Evolutionary conservation across 441 rosid species (phyloP).

Genomic region (Gossypium schwendimanii): DNA sequence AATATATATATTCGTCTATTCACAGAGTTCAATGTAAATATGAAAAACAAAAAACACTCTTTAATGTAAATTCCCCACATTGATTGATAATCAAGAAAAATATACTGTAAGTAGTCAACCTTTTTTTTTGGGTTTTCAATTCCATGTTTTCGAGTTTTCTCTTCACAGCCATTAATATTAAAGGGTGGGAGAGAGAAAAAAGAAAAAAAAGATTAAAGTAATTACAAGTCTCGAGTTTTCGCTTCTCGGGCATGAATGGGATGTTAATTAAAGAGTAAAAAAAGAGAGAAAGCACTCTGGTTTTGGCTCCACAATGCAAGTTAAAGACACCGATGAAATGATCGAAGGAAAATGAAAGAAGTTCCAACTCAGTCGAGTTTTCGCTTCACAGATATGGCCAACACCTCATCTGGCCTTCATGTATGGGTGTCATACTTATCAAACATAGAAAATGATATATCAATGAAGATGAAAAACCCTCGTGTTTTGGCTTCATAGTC

Average conservation of each 20-base stretch:
- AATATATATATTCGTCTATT: neutral
- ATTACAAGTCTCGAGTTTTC: neutral
- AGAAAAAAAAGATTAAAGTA: too few relatives aligned
- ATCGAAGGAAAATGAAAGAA: neutral
- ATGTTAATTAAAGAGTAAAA: neutral
- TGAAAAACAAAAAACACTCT: neutral
- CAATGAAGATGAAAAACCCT: neutral
- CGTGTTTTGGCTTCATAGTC: neutral
- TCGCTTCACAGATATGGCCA: neutral
- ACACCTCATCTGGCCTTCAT: neutral
- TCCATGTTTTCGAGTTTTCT: neutral
- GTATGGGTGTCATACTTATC: neutral
- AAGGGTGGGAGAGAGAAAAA: neutral
- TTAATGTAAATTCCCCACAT: neutral
- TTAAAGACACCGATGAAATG: neutral
- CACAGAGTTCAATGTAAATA: neutral
- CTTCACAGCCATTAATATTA: neutral
- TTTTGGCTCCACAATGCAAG: slow-evolving; percentile 8
- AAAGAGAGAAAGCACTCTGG: neutral
- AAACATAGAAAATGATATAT: too few relatives aligned
- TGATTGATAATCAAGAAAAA: too few relatives aligned
- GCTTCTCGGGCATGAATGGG: slow-evolving; percentile 2
- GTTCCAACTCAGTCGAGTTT: neutral
- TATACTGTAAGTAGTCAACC: neutral
- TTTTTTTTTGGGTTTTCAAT: neutral